Conservation (phyloP, 1,284 basidiomycete species). For the Neotropicomus parvogracilis region DNA sequence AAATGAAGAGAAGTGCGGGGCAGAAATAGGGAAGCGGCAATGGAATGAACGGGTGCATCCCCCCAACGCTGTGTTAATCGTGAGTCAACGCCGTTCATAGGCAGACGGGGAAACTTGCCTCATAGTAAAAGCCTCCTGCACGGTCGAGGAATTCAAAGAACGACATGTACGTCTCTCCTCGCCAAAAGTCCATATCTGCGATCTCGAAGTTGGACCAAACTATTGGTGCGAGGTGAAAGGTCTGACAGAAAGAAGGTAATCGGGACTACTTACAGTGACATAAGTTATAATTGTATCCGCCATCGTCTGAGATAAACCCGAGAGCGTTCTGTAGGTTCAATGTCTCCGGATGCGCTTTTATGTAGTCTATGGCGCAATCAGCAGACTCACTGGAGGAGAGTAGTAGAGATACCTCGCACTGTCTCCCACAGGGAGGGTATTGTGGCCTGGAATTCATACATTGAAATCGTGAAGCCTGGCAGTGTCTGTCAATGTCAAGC, state of each 20-base stretch:
- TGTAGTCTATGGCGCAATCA: conserved; percentile 44
- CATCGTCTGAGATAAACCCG: conserved; percentile 69
- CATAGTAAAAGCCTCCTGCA: conserved; percentile 83
- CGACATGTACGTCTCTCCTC: conserved; percentile 69
- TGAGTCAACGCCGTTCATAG: background rate
- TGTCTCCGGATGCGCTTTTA: conserved; percentile 55
- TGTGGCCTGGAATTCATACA: conserved; percentile 77
- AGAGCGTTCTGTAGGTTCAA: conserved; percentile 67
- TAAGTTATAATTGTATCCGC: conserved; percentile 66
- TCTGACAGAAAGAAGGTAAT: background rate
- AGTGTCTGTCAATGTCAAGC: background rate
- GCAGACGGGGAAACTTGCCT: conserved; percentile 41
- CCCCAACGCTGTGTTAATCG: conserved; percentile 62
- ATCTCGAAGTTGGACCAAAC: conserved; percentile 89
- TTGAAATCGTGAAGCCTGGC: conserved; percentile 71
- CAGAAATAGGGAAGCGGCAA: conserved; percentile 73
- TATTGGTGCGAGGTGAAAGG: conserved; percentile 25
- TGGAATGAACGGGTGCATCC: conserved; percentile 84
- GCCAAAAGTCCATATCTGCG: conserved; percentile 79
- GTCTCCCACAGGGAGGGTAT: conserved; percentile 74
- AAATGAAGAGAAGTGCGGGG: conserved; percentile 70
- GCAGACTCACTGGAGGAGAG: background rate
- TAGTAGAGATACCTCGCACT: conserved; percentile 65
- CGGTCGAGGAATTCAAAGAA: conserved; percentile 79
- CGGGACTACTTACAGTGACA: conserved; percentile 68